Conservation (phyloP, 768 basidiomycete genomes). For the Suillus brevipes region DNA sequence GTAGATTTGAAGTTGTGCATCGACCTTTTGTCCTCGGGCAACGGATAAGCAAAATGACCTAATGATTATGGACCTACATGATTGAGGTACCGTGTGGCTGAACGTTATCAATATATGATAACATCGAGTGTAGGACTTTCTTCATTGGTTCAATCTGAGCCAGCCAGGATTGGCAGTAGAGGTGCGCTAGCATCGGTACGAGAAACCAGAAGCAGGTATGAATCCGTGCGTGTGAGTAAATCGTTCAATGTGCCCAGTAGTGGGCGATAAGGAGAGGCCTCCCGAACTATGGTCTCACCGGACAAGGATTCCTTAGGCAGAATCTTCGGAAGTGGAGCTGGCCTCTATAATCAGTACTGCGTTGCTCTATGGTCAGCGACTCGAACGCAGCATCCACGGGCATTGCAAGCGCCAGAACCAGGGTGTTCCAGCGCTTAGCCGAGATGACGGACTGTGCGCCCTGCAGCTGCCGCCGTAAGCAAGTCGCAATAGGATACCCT, state of each 20-base stretch:
- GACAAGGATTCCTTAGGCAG: not conserved
- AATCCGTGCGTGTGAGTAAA: not conserved
- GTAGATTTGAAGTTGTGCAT: not conserved
- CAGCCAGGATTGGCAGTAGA: not conserved
- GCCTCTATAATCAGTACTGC: not conserved
- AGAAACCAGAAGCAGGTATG: not conserved
- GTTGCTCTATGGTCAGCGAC: not conserved
- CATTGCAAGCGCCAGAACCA: not conserved
- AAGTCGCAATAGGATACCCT: not conserved
- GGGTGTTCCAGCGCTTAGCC: not conserved
- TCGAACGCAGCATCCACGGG: not conserved
- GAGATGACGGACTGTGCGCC: not conserved
- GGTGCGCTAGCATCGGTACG: not conserved
- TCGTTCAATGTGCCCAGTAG: not conserved
- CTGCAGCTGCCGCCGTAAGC: not conserved
- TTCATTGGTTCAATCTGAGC: not conserved
- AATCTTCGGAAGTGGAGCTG: not conserved
- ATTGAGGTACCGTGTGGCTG: not conserved
- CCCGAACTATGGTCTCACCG: not conserved
- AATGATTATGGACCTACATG: not conserved
- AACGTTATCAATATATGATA: not conserved
- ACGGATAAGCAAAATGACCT: not conserved
- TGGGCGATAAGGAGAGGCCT: not conserved
- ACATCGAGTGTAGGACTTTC: not conserved
- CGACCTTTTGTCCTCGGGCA: not conserved